Evolutionary conservation across 129 eudicot species (phyloP), one percentile per base, ranked within the genome.

Genomic region (Oenanthe sinensis): DNA sequence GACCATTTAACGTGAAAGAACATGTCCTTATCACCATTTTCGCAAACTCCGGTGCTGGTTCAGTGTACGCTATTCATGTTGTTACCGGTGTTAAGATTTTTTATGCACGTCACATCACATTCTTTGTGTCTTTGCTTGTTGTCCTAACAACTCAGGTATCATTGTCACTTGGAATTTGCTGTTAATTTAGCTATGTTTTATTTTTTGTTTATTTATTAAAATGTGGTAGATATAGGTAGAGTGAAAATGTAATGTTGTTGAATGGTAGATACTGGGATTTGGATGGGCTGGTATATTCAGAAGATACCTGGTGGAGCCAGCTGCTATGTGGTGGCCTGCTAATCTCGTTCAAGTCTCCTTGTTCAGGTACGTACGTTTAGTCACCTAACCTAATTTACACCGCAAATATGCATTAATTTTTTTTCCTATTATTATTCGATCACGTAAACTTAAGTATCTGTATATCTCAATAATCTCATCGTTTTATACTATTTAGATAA

Each of bases 321-420:
- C 97, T 2, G 98, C 87, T 45, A 95, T 95, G 98, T 95, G 98
- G 98, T 95, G 98, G 98, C 98, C 98, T 20, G 84, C 97, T 14
- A 95, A 95, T 86, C 91, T 95, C 3, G 98, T 95, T 28, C 98
- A 95, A 77, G 98, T 95, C 77, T 95, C 98, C 50, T 77, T 95
- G 73, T 95, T 95, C 90, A 91, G 97, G 98, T 89, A 80, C 3
- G 33, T 60, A 7, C 12, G 22, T 6, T 26, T 14, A 49, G 3
- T 16, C 22, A 20, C 55, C 1, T 6, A 20, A 54, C 22, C 8
- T 52, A 52, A 52, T 4, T 19, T 12, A 13, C 4, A 47, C 50
- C 1, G 50, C 13, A 47, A n/a, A n/a, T n/a, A n/a, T n/a, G n/a
- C n/a, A n/a, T n/a, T n/a, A n/a, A n/a, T n/a, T n/a, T n/a, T 1